These are phyloP conservation scores for Geotrichum histeridarum DNA, from an alignment of 1,139 yeast species.

Conservation along the genomic window DNA sequence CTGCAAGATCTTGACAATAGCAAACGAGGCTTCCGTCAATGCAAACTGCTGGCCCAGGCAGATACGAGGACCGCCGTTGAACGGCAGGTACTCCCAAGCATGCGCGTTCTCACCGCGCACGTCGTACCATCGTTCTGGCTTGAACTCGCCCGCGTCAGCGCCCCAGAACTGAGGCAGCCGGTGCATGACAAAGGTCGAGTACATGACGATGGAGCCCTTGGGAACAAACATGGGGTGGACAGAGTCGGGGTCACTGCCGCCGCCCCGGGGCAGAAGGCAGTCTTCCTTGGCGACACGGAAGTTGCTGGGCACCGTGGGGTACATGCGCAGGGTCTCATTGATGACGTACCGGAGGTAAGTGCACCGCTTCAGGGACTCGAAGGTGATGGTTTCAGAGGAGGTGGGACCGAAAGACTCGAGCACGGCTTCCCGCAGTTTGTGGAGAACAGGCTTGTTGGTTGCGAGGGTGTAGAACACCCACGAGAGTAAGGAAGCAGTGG, in stretches of 20 bases:
- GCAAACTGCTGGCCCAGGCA: slow-evolving; percentile 59
- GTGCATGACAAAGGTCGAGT: slow-evolving; percentile 45
- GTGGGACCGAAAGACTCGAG: slow-evolving; percentile 19
- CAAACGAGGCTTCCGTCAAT: slow-evolving; percentile 51
- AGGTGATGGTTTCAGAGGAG: slow-evolving; percentile 35
- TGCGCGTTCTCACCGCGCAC: slow-evolving; percentile 25
- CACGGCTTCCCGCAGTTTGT: slow-evolving; percentile 40
- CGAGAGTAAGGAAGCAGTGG: slow-evolving; percentile 49
- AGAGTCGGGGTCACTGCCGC: slow-evolving; percentile 41
- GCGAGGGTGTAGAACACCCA: slow-evolving; percentile 45
- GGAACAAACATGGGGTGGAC: slow-evolving; percentile 43
- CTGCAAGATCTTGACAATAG: slow-evolving; percentile 45
- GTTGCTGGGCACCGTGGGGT: slow-evolving; percentile 32
- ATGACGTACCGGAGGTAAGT: slow-evolving; percentile 25
- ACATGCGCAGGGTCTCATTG: slow-evolving; percentile 30
- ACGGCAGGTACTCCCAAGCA: slow-evolving; percentile 38
- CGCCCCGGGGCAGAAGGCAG: slow-evolving; percentile 48
- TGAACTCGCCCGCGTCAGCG: slow-evolving; percentile 45
- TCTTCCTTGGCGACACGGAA: slow-evolving; percentile 28
- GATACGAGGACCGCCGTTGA: slow-evolving; percentile 58
- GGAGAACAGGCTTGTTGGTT: slow-evolving; percentile 40
- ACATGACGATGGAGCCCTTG: slow-evolving; percentile 47
- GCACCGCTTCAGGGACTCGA: slow-evolving; percentile 46
- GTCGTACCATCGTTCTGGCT: slow-evolving; percentile 51
- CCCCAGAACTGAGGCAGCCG: slow-evolving; percentile 45